phyloP scores from a whole-genome alignment of 768 basidiomycete genomes.

The Suillus subaureus region DNA sequence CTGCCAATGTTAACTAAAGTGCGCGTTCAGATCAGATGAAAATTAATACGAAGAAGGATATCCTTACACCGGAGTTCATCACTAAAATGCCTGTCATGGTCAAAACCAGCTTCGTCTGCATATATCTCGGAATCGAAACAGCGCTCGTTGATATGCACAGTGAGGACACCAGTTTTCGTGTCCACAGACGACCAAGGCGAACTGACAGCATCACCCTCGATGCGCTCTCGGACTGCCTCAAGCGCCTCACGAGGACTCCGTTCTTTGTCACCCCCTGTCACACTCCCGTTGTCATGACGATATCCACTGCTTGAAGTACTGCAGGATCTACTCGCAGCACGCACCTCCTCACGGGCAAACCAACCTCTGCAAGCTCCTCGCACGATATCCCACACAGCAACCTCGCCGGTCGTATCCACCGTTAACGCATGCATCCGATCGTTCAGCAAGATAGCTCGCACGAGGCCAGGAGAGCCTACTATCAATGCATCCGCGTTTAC shows the following conservation, averaged over 20 bases:
- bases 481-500: constrained; percentile 69
- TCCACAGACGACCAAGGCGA: constrained; percentile 86
- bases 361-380: constrained; percentile 73
- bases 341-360: constrained; percentile 67
- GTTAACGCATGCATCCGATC: constrained; percentile 90
- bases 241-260: constrained; percentile 80
- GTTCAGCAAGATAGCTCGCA: constrained; percentile 81
- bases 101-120: constrained; percentile 85
- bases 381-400: constrained; percentile 93
- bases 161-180: constrained; percentile 86
- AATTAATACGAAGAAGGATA: constrained; percentile 5
- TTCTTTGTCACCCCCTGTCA: constrained; percentile 42
- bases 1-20: constrained; percentile 85
- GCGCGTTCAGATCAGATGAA: constrained; percentile 11
- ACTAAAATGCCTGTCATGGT: constrained; percentile 56
- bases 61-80: constrained; percentile 83
- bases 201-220: constrained; percentile 94
- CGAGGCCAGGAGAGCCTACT: constrained; percentile 76
- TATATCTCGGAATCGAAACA: constrained; percentile 96
- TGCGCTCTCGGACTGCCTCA: constrained; percentile 83
- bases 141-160: constrained; percentile 83
- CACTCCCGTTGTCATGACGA: constrained; percentile 33
- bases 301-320: constrained; percentile 43
- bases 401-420: constrained; percentile 84
- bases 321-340: constrained; percentile 51